Conservation (phyloP, 345 rosid genomes). For the Citrus medica region DNA sequence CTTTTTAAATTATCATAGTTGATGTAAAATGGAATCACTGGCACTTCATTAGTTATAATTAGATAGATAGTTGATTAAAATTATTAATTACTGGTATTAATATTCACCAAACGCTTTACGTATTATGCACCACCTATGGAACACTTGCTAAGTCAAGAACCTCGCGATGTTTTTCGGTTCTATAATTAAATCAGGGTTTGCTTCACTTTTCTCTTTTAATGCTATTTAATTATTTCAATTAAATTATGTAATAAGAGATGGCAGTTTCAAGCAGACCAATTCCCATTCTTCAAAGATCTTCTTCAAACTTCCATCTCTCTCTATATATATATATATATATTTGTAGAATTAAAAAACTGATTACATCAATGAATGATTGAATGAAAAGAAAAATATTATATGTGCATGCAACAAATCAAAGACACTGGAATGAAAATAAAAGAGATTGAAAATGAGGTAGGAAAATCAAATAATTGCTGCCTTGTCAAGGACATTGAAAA, state of each 20-base stretch:
- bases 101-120: too few species aligned
- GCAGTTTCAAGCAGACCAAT: neutral
- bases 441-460: neutral
- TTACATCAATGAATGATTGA: too few species aligned
- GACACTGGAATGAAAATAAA: neutral
- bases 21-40: too few species aligned
- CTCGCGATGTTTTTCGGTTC: too few species aligned
- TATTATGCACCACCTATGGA: too few species aligned
- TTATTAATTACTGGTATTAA: too few species aligned
- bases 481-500: constrained; percentile 12
- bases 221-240: neutral
- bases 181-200: constrained; percentile 5
- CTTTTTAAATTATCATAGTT: too few species aligned
- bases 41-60: too few species aligned
- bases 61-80: too few species aligned
- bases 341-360: neutral
- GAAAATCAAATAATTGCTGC: constrained; percentile 13
- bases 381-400: neutral
- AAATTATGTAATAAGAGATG: neutral
- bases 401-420: neutral
- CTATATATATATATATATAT: neutral
- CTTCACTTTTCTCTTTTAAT: constrained; percentile 1
- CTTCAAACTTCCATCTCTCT: neutral
- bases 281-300: neutral
- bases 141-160: too few species aligned